Evolutionary conservation across 768 basidiomycete species (phyloP), one percentile per base, ranked within the genome.

Genomic region (Russula brevipes): DNA sequence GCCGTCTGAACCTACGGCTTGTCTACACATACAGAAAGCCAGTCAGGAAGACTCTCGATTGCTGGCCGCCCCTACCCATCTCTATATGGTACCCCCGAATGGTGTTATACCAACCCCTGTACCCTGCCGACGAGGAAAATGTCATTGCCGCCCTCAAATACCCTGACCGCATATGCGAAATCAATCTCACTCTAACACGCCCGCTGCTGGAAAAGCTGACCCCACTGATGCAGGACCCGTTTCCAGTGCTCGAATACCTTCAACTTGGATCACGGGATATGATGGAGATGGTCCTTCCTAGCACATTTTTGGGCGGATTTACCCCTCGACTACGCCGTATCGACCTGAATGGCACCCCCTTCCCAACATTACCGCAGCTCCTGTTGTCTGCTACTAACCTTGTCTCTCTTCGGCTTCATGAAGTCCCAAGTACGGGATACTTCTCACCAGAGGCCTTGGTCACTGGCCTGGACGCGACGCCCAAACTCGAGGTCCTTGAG

Each of bases 21-120:
- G 53, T 60, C 46, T 64, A 60, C 54, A 64, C 63, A 16, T 60
- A 64, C 47, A 55, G 2, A 19, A 59, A 60, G 47, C 63, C 63
- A 10, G 19, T 64, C n/a, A 46, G 58, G 44, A 54, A 56, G 39
- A 38, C 49, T 5, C 39, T 60, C 16, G 58, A 64, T 9, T 60
- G 54, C 54, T 64, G 63, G 63, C 54, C 58, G 1, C 8, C 24
- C 4, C 35, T 64, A 2, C 63, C 63, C 42, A 51, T 64, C 35
- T 46, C 57, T 6, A 50, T 64, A 50, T 59, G 59, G 53, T 64
- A 64, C 42, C 62, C 57, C 16, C 56, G 57, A 59, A 49, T 49
- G 8, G 56, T 57, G 17, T 17, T 53, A 12, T 38, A 47, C 57
- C 51, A 53, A 4, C 41, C 47, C 24, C 33, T 64, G 16, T 19